Base-by-base conservation (phyloP, 2,329 filamentous ascomycete genomes). In the Cladosporium austrohemisphaericum region DNA sequence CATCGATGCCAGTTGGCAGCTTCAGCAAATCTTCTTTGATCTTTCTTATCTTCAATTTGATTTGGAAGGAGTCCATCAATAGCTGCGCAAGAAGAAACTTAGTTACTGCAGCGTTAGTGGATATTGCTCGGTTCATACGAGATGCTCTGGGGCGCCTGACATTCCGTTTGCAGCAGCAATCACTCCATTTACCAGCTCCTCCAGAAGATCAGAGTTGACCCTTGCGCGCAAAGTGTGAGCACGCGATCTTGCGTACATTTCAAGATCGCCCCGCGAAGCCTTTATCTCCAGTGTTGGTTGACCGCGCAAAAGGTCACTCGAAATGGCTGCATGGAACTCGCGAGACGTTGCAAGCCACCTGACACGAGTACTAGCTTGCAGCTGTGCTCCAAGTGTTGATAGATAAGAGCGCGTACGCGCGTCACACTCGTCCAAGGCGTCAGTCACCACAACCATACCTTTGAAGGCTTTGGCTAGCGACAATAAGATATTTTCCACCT, bases 1-100 rank as follows among this genome's bases (percentile, higher is more conserved):
- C 43, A 18, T 37, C 33, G 1, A 38, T 18, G 0, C 43, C 43
- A 3, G 20, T 47, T 1, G 43, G 43, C 1, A 47, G 9, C 9
- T 13, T 35, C 5, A 9, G 5, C 4, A 47, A 23, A 4, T 29
- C 16, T 1, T 36, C 4, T 8, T 18, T 31, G 3, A 47, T 38
- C 5, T 2, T 16, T 14, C 31, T 38, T 5, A 31, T 23, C 4
- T 20, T 47, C 16, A 47, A 18, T 14, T 5, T 29, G 1, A 2
- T 10, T 16, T 47, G 32, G 18, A 47, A 47, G 3, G 43, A 47
- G 5, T 47, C 18, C 33, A 47, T 47, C 10, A 47, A 6, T 4
- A 47, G 9, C 11, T 20, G 33, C 1, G 43, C 43, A 4, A 47
- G 23, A 3, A 47, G 33, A 11, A 38, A 38, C 43, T 33, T 46